Evolutionary conservation across 371 early-diverging fungal genomes (phyloP), one percentile per base, ranked within the genome.

Genomic region (Fennellomyces sp.): DNA sequence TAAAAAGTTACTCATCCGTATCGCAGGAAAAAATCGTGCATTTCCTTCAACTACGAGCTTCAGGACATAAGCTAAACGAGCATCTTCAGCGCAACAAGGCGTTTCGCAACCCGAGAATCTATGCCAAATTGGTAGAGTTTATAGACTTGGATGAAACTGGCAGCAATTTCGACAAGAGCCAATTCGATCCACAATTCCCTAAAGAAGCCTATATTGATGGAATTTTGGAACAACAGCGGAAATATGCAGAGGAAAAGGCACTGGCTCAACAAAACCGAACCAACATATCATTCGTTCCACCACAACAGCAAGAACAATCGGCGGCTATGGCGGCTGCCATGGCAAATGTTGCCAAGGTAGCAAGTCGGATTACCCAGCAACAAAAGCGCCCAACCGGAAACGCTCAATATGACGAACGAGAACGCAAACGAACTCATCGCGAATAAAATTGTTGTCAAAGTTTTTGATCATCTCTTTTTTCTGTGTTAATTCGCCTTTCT

Each of bases 31-130:
- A 83, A 61, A 83, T 92, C n/a, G 72, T 57, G 5, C 84, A 88
- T 57, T 92, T 87, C 71, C 65, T 84, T 35, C 68, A 75, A 59
- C 26, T 81, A 75, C 51, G 82, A 72, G 62, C 64, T 7, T 52
- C 73, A 50, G 65, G 91, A 65, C 41, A 86, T 66, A 52, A 74
- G 30, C 83, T 92, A 48, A 94, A 94, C 71, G 83, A 81, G 13
- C 80, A 84, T 38, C 73, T 93, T 17, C 76, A 78, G 61, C 73
- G 76, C 38, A 92, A 88, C 69, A 91, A 89, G 63, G 79, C 88
- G 0, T 92, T 91, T 69, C 80, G 88, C 4, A 94, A 94, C 61
- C 94, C 94, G 17, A 76, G 88, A 26, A 92, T 94, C 30, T 90
- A 89, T 78, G 80, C 81, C 51, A 88, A 91, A 67, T 70, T 92